Conservation (phyloP, 2,329 filamentous ascomycete species). For the Venturiaceae sp. region DNA sequence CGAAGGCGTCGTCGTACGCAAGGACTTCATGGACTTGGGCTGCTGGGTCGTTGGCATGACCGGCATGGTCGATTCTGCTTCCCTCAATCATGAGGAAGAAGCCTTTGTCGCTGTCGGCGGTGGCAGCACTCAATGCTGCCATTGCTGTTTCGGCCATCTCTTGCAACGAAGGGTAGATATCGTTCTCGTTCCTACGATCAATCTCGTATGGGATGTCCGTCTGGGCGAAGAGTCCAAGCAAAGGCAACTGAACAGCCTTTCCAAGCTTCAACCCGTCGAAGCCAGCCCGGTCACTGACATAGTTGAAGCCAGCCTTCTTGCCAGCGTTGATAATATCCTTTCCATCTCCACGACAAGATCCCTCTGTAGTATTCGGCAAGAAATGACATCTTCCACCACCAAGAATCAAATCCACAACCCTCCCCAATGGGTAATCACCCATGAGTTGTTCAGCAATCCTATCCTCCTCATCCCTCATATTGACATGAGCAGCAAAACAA, state of each 20-base stretch:
- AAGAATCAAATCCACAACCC: constrained; percentile 83
- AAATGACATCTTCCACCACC: constrained; percentile 93
- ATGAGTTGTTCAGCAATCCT: constrained; percentile 88
- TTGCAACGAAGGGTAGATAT: constrained; percentile 77
- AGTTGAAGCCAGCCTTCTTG: constrained; percentile 70
- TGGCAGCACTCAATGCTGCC: constrained; percentile 68
- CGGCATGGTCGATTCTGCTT: constrained; percentile 87
- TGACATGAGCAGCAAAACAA: constrained; percentile 85
- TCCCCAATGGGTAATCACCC: constrained; percentile 75
- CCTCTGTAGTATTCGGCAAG: constrained; percentile 66
- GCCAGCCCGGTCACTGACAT: constrained; percentile 58
- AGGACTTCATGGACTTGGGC: constrained; percentile 69
- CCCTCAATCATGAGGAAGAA: constrained; percentile 99
- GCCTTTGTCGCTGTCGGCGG: constrained; percentile 73
- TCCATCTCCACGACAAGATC: constrained; percentile 73
- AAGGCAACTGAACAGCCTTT: constrained; percentile 60
- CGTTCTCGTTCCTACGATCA: constrained; percentile 69
- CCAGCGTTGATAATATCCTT: constrained; percentile 68
- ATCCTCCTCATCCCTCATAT: constrained; percentile 71
- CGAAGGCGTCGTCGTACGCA: constrained; percentile 86
- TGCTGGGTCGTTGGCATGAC: constrained; percentile 48
- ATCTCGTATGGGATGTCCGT: constrained; percentile 88
- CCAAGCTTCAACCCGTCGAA: constrained; percentile 69
- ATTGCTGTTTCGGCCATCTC: constrained; percentile 86
- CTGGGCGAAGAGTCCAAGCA: constrained; percentile 76